Evolutionary conservation across 345 rosid species (phyloP).

Genomic region (Sonneratia caseolaris): DNA sequence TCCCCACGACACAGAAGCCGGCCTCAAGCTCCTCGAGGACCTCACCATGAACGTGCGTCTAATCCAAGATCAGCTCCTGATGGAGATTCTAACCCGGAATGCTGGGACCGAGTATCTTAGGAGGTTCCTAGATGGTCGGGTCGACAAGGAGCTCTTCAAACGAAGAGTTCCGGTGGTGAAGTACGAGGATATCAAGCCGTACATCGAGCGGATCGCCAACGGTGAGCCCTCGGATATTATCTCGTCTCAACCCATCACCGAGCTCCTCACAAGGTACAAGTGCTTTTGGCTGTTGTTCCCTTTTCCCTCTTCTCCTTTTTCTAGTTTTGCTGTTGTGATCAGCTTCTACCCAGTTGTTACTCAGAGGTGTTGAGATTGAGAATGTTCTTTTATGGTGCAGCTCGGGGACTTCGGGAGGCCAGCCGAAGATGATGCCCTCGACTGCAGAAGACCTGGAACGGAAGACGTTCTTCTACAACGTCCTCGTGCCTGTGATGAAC

Average conservation of each 20-base stretch:
- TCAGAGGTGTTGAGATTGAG: not conserved
- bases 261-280: slow-evolving; percentile 73
- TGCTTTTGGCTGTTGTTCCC: not conserved
- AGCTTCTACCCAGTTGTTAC: not conserved
- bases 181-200: slow-evolving; percentile 67
- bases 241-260: slow-evolving; percentile 68
- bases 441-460: slow-evolving; percentile 82
- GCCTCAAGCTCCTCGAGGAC: slow-evolving; percentile 61
- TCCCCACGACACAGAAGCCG: slow-evolving; percentile 64
- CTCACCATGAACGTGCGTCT: slow-evolving; percentile 52
- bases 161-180: slow-evolving; percentile 64
- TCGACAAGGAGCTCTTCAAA: slow-evolving; percentile 45
- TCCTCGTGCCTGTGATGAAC: slow-evolving; percentile 88
- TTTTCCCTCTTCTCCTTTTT: not conserved
- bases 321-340: not conserved
- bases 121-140: slow-evolving; percentile 35
- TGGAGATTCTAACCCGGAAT: slow-evolving; percentile 50
- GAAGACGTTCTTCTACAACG: slow-evolving; percentile 83
- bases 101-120: slow-evolving; percentile 52
- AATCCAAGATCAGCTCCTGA: slow-evolving; percentile 47
- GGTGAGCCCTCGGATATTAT: slow-evolving; percentile 64
- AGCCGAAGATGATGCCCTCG: slow-evolving; percentile 92
- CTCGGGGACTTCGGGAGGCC: slow-evolving; percentile 93
- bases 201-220: slow-evolving; percentile 62
- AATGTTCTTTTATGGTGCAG: slow-evolving; percentile 27